Base-by-base conservation (phyloP, 768 basidiomycete species). In the Mycena floridula region DNA sequence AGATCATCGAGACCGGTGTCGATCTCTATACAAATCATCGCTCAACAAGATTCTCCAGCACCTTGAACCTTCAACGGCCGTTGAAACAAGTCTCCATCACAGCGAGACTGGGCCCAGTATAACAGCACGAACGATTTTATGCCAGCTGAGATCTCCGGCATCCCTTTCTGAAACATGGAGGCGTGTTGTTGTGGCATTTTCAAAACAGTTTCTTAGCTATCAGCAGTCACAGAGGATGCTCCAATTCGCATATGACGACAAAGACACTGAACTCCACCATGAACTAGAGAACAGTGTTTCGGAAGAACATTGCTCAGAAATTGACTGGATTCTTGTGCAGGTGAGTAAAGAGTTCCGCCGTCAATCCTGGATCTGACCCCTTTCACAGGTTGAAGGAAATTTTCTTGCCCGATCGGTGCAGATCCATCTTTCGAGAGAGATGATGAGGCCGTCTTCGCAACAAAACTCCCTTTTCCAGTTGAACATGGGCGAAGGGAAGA, bases 401-500 rank as follows among this genome's bases (percentile, higher is more conserved):
- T 62, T 79, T 28, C 45, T 67, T 5, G 55, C 65, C 20, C 72
- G 77, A 5, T 59, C 62, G 0, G 51, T 76, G 13, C 77, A 79
- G 47, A 56, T 56, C 0, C 41, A 54, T 0, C 56, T 78, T 7
- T 70, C 75, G 1, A 43, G 50, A 3, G 65, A 75, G 39, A 78
- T 79, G 77, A 71, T 74, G 20, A 44, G 52, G 0, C 76, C 78
- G 0, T 45, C 43, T 1, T 63, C 57, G 0, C 45, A 48, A 2
- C 12, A 48, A 7, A 79, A 72, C 38, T 66, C 69, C 0, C 54
- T 64, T 7, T 59, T 72, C 22, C 77, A 79, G 35, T 66, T 79
- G 15, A 76, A 80, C 39, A 80, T 79, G 77, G 77, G 77, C 1
- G 77, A 80, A 44, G 78, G 77, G 1, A 77, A 79, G 47, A 68